Evolutionary conservation across 2,329 filamentous ascomycete species (phyloP).

Genomic region (Ophiocordyceps camponoti-leonardi): DNA sequence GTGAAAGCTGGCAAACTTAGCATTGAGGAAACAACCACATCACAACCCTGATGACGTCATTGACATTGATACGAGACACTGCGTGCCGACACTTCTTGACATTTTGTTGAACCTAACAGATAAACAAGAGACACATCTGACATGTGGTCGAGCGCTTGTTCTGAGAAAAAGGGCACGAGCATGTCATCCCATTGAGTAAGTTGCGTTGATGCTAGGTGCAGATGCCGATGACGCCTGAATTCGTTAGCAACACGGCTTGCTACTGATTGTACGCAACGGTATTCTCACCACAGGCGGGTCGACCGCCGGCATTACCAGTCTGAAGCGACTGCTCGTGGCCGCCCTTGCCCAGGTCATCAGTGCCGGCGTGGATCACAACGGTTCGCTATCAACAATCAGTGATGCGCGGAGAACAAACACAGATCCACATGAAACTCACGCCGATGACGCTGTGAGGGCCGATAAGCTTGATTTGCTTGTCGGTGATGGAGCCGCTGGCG

Average conservation of each 20-base stretch:
- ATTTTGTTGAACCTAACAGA: too few species aligned
- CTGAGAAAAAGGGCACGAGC: too few species aligned
- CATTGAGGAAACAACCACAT: too few species aligned
- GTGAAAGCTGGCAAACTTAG: too few species aligned
- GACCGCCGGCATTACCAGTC: slow-evolving; percentile 87
- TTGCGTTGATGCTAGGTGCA: slow-evolving; percentile 34
- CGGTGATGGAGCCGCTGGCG: slow-evolving; percentile 60
- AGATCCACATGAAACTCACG: slow-evolving; percentile 30
- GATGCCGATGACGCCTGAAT: slow-evolving; percentile 71
- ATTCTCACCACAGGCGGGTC: slow-evolving; percentile 79
- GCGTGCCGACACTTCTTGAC: too few species aligned
- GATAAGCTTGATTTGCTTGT: slow-evolving; percentile 87
- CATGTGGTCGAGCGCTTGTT: too few species aligned
- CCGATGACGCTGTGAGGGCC: slow-evolving; percentile 89
- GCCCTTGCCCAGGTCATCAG: slow-evolving; percentile 91
- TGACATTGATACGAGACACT: too few species aligned
- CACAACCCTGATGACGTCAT: too few species aligned
- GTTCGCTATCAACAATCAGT: slow-evolving; percentile 52
- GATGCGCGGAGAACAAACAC: neutral
- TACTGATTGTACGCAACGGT: too few species aligned
- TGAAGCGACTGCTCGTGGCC: slow-evolving; percentile 90
- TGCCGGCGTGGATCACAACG: slow-evolving; percentile 85
- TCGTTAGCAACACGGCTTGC: neutral
- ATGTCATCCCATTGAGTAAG: too few species aligned
- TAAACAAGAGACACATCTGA: too few species aligned